Conservation (phyloP, 2,329 filamentous ascomycete species). For the Byssochlamys sp. region DNA sequence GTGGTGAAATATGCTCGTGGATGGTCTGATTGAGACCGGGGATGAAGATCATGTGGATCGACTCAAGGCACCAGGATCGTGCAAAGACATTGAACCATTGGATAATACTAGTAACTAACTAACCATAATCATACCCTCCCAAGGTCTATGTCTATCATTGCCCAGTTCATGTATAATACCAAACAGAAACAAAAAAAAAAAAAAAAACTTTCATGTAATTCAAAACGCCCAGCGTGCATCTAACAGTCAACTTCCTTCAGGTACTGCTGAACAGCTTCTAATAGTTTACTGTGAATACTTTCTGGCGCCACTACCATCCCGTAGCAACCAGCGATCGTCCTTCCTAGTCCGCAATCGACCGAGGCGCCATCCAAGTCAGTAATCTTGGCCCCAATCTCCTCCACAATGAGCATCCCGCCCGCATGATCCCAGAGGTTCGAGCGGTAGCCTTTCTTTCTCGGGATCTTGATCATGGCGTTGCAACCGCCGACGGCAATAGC, state of each 20-base stretch:
- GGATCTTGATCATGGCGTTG: conserved; percentile 42
- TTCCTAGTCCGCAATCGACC: conserved; percentile 40
- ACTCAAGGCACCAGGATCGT: not conserved
- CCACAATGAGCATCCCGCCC: conserved; percentile 43
- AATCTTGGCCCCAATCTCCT: conserved; percentile 43
- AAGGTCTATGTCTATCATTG: not conserved
- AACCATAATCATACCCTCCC: not conserved
- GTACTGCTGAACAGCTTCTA: conserved; percentile 19
- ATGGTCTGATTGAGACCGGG: not conserved
- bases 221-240: not conserved
- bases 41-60: not conserved
- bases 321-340: conserved; percentile 29
- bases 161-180: not conserved
- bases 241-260: not conserved
- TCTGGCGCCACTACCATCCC: conserved; percentile 34
- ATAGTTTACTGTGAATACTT: conserved; percentile 23
- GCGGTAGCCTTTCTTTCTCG: conserved; percentile 33
- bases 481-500: conserved; percentile 42
- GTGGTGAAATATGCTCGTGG: not conserved
- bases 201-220: not conserved
- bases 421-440: conserved; percentile 50
- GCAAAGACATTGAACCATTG: not conserved
- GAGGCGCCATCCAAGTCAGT: conserved; percentile 42
- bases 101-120: not conserved
- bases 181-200: not conserved